Base-by-base conservation (phyloP, 805 yeast species). In the Candida anglica region DNA sequence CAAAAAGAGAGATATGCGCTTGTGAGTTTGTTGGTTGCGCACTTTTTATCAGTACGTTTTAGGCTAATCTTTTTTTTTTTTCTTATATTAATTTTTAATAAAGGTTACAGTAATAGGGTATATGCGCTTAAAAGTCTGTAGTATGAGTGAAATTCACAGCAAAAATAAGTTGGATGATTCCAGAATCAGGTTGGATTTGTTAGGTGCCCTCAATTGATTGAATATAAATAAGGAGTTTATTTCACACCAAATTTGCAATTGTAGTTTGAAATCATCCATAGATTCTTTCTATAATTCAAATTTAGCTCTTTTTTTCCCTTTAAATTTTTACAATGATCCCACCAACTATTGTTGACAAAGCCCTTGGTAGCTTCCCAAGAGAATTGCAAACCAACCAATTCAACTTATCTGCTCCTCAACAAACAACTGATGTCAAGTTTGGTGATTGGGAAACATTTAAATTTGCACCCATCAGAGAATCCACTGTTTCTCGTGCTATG, bases 401-500 rank as follows among this genome's bases (percentile, higher is more conserved):
- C 18, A 40, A 37, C 26, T 24, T 35, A 14, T 40, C 53, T 14
- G 43, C 48, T 15, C 48, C 54, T 14, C 50, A 45, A 15, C 36
- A 44, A 11, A 47, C 53, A 28, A 41, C 50, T 21, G 44, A 53
- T 7, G 55, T 57, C 11, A 42, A 38, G 28, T 63, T 63, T 37
- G 66, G 66, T n/a, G 81, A 79, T 52, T 82, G 91, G 91, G 75
- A 78, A 11, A 63, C 66, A 28, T 82, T 82, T 61, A 61, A 70
- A 46, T 82, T 82, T 59, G 72, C 77, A 10, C 87, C 87, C 36
- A 82, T 82, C 48, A 71, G 88, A 39, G 91, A 82, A 62, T 77
- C 86, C 6, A 78, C 84, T 2, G 89, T 83, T 21, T 79, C 88
- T 6, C 72, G 89, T 41, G 91, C 89, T 21, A 82, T 82, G 89